These are phyloP conservation scores for Alternaria angustiovoidea DNA, from an alignment of 2,329 filamentous ascomycete species.

Conservation along the genomic window DNA sequence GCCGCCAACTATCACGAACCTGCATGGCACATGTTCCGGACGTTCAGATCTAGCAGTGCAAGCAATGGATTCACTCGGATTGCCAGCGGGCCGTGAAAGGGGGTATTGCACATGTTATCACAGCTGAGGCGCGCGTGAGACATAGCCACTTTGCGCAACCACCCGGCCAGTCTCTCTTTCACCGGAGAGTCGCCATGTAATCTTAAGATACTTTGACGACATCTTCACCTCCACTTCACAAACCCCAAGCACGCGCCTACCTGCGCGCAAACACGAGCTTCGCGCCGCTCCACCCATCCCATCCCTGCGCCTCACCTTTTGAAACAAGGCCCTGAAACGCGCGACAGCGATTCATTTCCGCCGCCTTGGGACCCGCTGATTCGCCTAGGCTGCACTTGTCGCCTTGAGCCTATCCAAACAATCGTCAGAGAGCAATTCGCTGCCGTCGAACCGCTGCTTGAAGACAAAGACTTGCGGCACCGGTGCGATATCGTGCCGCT, in stretches of 20 bases:
- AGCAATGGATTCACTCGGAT: neutral
- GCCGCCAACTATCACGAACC: neutral
- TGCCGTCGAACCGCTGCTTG: conserved; percentile 37
- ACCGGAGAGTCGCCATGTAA: conserved; percentile 1
- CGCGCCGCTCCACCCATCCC: conserved; percentile 13
- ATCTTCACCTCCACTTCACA: conserved; percentile 2
- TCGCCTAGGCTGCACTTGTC: conserved; percentile 27
- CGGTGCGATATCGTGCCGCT: conserved; percentile 7
- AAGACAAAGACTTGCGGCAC: conserved; percentile 6
- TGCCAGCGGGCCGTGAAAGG: conserved; percentile 9
- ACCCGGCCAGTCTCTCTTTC: neutral
- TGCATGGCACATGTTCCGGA: neutral
- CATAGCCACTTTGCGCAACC: conserved; percentile 9
- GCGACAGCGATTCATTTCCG: conserved; percentile 40
- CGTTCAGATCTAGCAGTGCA: neutral
- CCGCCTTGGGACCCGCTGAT: conserved; percentile 26
- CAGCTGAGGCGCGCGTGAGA: conserved; percentile 5
- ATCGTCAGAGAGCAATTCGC: conserved; percentile 17
- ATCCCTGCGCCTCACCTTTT: conserved; percentile 23
- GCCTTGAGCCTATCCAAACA: conserved; percentile 20
- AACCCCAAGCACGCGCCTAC: conserved; percentile 14
- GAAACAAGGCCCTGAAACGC: conserved; percentile 49
- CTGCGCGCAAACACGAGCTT: neutral
- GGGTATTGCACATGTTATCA: neutral
- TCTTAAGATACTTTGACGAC: neutral